Evolutionary conservation across 169 alveolate genomes (phyloP).

Genomic region (Perkinsus olseni): DNA sequence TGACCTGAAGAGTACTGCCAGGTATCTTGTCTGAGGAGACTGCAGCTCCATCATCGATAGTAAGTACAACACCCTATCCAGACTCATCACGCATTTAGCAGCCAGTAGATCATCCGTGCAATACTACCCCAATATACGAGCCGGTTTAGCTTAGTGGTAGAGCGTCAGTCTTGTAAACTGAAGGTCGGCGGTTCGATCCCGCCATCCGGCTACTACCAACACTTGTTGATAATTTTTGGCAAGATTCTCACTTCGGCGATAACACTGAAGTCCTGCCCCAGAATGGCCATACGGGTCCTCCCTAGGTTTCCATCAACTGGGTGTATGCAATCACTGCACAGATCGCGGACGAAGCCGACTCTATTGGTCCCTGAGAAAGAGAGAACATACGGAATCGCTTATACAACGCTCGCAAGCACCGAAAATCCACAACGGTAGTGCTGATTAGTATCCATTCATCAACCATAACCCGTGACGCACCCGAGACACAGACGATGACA

Average conservation of each 20-base stretch:
- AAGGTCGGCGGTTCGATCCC: conserved; percentile 6
- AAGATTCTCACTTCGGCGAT: background rate
- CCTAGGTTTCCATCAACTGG: background rate
- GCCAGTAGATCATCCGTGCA: too few species aligned
- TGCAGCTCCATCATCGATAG: background rate
- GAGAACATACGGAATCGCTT: background rate
- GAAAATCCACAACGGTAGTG: too few species aligned
- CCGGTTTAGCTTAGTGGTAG: conserved; percentile 3
- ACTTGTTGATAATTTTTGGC: too few species aligned
- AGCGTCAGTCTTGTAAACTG: conserved; percentile 3
- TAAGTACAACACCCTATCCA: background rate
- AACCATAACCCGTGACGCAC: background rate
- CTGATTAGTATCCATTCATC: too few species aligned
- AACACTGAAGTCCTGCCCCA: background rate
- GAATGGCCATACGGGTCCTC: background rate
- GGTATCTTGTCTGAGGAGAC: background rate
- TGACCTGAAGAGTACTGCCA: background rate
- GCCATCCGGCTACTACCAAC: background rate
- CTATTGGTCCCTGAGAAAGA: background rate
- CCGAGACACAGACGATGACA: background rate
- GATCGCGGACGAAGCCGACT: background rate
- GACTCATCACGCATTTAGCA: too few species aligned
- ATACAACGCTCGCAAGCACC: background rate
- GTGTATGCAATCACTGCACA: background rate
- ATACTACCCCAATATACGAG: background rate